Conservation (phyloP, 2,329 filamentous ascomycete genomes). For the Diaporthe sp. region DNA sequence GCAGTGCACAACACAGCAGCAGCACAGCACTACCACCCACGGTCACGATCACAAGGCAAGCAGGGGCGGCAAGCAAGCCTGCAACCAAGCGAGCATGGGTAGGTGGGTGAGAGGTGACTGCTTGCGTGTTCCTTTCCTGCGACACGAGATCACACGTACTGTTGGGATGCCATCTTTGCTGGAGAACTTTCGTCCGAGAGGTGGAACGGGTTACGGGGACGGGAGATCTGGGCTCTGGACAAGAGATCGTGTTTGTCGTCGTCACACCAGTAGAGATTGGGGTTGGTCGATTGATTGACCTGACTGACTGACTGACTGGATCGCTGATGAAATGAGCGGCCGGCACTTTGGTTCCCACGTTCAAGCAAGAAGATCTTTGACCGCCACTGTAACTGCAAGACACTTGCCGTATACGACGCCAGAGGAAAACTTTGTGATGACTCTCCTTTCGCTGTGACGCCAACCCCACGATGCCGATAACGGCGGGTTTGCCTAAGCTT, state of each 20-base stretch:
- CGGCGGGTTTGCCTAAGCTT: constrained; percentile 20
- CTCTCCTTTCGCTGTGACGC: constrained; percentile 12
- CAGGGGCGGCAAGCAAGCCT: neutral
- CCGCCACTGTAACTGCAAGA: constrained; percentile 7
- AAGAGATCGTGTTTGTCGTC: constrained; percentile 25
- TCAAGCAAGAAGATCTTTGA: constrained; percentile 18
- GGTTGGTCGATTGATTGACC: constrained; percentile 1
- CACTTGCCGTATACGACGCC: neutral
- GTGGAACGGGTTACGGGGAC: constrained; percentile 12
- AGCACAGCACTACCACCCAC: neutral
- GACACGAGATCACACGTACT: constrained; percentile 30
- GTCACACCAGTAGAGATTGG: constrained; percentile 7
- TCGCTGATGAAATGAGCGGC: neutral
- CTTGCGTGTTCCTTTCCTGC: constrained; percentile 8
- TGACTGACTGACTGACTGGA: neutral
- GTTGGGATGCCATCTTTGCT: constrained; percentile 33
- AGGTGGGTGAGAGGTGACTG: neutral
- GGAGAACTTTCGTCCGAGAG: constrained; percentile 9
- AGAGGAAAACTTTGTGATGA: constrained; percentile 5
- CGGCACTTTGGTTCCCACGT: constrained; percentile 11
- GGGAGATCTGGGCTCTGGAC: constrained; percentile 16
- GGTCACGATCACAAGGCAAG: neutral
- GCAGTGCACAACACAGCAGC: neutral
- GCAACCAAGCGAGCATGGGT: neutral
- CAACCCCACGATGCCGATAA: constrained; percentile 26